Base-by-base conservation (phyloP, 257 asterid species). In the Salvia splendens region DNA sequence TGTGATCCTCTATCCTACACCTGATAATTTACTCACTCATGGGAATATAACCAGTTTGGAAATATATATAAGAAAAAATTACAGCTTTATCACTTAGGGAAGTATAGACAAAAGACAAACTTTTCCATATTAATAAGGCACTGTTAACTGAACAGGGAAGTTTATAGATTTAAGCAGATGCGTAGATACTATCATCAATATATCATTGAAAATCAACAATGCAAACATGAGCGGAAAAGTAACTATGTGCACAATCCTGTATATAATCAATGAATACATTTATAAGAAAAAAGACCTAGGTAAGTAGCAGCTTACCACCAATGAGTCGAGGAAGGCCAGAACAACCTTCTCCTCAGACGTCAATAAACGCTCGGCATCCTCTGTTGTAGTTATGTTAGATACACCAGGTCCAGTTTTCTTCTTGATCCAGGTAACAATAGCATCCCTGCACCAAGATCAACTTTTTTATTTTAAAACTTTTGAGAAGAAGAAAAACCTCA, bases 371-470 rank as follows among this genome's bases (percentile, higher is more conserved):
- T 91, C 96, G 36, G 97, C 97, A 12, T 94, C 99, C 84, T 91
- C 96, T 33, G 82, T 72, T 32, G 87, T 83, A 8, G 95, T 86
- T 75, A 94, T 78, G 82, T 87, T 91, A 68, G 78, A 76, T 67
- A 94, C 59, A 52, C 80, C 87, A 32, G 97, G 96, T 56, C 97
- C 96, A 17, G 68, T 88, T 84, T 87, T 91, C 95, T 91, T 94
- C 84, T 84, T 90, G 69, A 94, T 83, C 97, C 99, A 94, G 69
- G 88, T 77, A 58, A 91, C 85, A 24, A 94, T 88, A 59, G 80
- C 94, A 67, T 87, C 96, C 78, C 97, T 91, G 84, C 17, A 70
- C 49, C 60, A 20, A 71, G 67, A 71, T 54, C 17, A 70, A 57
- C 40, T 9, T 4, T 4, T 46, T 7, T 40, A 10, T 42, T 66